Evolutionary conservation across 2,329 filamentous ascomycete genomes (phyloP).

Genomic region (Emericellopsis atlantica): DNA sequence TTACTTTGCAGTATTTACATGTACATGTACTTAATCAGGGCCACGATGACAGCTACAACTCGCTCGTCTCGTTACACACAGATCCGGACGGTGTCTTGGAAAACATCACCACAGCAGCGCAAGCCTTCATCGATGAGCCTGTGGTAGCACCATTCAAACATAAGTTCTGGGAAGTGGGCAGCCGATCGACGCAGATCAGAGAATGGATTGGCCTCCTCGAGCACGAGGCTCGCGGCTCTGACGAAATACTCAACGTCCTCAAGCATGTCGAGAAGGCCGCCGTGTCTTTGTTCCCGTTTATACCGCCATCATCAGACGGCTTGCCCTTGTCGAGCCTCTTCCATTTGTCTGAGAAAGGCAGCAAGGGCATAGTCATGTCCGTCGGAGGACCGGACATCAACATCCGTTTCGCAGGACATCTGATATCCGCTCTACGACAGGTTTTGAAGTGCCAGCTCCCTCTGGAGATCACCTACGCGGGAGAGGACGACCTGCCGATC

Average conservation of each 20-base stretch:
- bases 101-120: too few species aligned
- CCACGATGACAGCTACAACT: too few species aligned
- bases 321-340: slow-evolving; percentile 7
- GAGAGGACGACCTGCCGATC: slow-evolving; percentile 15
- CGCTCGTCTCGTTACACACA: too few species aligned
- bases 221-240: not conserved
- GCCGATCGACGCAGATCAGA: not conserved
- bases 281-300: not conserved
- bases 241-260: not conserved
- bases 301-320: not conserved
- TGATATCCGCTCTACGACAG: slow-evolving; percentile 16
- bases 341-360: slow-evolving; percentile 7
- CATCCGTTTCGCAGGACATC: slow-evolving; percentile 21
- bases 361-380: slow-evolving; percentile 21
- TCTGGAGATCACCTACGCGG: slow-evolving; percentile 23
- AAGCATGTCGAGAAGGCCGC: not conserved
- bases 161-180: not conserved
- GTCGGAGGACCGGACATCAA: slow-evolving; percentile 12
- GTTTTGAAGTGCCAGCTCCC: slow-evolving; percentile 17
- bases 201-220: not conserved
- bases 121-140: not conserved
- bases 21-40: too few species aligned
- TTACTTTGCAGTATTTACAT: too few species aligned
- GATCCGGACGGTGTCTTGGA: too few species aligned
- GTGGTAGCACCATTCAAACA: not conserved